phyloP scores from a whole-genome alignment of 805 yeast genomes.

The Kazachstania martiniae region DNA sequence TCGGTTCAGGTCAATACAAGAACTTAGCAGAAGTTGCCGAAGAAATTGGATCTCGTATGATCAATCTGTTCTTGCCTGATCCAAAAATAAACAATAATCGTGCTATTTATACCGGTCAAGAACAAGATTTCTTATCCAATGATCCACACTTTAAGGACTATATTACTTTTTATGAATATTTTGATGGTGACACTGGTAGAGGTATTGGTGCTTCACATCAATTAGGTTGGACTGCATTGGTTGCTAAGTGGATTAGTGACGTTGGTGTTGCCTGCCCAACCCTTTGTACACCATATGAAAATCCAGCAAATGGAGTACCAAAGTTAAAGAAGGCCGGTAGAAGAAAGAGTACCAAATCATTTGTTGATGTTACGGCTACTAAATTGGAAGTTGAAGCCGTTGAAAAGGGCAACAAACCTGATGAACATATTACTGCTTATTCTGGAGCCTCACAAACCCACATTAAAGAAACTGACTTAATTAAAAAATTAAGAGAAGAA shows the following conservation, averaged over 20 bases:
- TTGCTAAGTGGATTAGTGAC: constrained; percentile 85
- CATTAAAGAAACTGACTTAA: constrained; percentile 6
- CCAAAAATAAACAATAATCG: constrained; percentile 40
- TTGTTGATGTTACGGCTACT: constrained; percentile 53
- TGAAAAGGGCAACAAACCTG: constrained; percentile 27
- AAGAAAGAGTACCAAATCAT: constrained; percentile 59
- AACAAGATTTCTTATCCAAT: constrained; percentile 44
- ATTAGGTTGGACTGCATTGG: constrained; percentile 93
- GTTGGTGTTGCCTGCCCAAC: constrained; percentile 38
- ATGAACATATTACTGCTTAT: constrained; percentile 1
- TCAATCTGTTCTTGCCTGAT: constrained; percentile 62
- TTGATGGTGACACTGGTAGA: constrained; percentile 90
- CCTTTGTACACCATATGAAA: no score
- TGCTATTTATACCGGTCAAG: constrained; percentile 65
- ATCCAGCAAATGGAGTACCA: background rate
- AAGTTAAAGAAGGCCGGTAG: constrained; percentile 32
- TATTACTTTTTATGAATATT: constrained; percentile 75
- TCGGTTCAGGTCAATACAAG: constrained; percentile 63
- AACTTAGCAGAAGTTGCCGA: constrained; percentile 87
- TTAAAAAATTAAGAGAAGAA: constrained; percentile 8
- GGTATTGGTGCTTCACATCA: constrained; percentile 92
- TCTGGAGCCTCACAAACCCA: constrained; percentile 5
- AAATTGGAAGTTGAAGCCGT: constrained; percentile 56
- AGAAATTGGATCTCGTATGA: constrained; percentile 76
- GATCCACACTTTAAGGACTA: constrained; percentile 68